Base-by-base conservation (phyloP, 805 yeast genomes). In the Candida sithepensis region DNA sequence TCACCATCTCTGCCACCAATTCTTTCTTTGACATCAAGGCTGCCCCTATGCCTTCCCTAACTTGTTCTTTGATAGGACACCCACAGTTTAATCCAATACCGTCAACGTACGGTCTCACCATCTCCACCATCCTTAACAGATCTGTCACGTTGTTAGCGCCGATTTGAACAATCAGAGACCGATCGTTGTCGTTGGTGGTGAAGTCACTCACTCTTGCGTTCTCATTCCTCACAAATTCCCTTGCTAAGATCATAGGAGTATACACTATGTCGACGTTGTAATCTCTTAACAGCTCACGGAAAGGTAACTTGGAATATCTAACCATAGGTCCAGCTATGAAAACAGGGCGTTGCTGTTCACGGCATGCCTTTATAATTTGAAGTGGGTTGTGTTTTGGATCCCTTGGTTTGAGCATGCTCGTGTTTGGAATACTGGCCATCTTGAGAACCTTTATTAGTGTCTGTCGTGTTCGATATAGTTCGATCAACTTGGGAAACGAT, bases 81-180 rank as follows among this genome's bases (percentile, higher is more conserved):
- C 99, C 99, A 67, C 98, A 94, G 71, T 94, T 94, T 48, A 94
- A 74, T 0, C 98, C 97, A 38, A 94, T 82, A 0, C 95, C 99
- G 67, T 92, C 97, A 41, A 88, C 91, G 61, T 81, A 88, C 0
- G 96, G 96, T 48, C 79, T 79, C n/a, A 91, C 81, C 90, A 94
- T 82, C 45, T 86, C 89, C 3, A 88, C 89, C 61, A 92, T 89
- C 50, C 92, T 75, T 21, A 87, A 63, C 44, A 94, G 69, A 65
- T 94, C 98, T 10, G 81, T 78, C 3, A 84, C 86, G 62, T 89
- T 91, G 59, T 88, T 88, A 12, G 85, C 84, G 3, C 98, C 99
- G 16, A 92, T 87, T 69, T 94, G 99, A 0, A 90, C 91, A 18
- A 94, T 81, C 23, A 90, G 75, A 2, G 89, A 81, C 1, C 81